These are phyloP conservation scores for Turritis glabra DNA, from an alignment of 345 rosid genomes.

Conservation along the genomic window DNA sequence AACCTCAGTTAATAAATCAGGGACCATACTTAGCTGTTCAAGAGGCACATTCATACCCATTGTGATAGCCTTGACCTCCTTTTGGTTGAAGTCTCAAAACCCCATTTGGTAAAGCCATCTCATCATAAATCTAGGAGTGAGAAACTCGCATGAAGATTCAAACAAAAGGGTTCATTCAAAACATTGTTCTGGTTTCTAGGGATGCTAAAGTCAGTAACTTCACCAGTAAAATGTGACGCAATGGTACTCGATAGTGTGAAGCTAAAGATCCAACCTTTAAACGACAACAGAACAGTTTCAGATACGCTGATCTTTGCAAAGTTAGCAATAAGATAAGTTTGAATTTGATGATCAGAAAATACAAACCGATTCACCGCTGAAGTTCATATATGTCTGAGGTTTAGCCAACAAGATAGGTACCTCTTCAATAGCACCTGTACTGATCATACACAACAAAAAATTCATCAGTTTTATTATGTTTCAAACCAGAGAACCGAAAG, in stretches of 20 bases:
- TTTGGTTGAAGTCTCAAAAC: conserved; percentile 80
- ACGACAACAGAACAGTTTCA: conserved; percentile 18
- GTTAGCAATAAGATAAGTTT: not conserved
- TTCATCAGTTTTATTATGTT: conserved; percentile 24
- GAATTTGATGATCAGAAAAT: conserved; percentile 15
- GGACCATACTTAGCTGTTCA: conserved; percentile 3
- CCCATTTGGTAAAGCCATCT: conserved; percentile 93
- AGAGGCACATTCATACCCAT: conserved; percentile 55
- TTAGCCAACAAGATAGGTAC: conserved; percentile 84
- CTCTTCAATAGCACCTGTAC: conserved; percentile 85
- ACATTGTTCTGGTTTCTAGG: not conserved
- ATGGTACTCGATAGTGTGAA: conserved; percentile 81
- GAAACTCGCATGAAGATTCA: conserved; percentile 23
- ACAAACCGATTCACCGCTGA: conserved; percentile 90
- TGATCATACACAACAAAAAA: conserved; percentile 46
- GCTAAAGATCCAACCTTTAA: conserved; percentile 91
- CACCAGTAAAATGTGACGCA: conserved; percentile 87
- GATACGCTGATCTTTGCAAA: not conserved
- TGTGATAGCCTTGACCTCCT: conserved; percentile 90
- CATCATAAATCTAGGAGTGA: conserved; percentile 66
- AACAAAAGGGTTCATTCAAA: not conserved
- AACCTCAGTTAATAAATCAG: not conserved
- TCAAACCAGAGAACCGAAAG: not conserved
- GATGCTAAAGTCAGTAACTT: conserved; percentile 1
- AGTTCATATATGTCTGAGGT: conserved; percentile 95